Conservation (phyloP, 2,329 filamentous ascomycete species). For the Aspergillus pseudoterreus region DNA sequence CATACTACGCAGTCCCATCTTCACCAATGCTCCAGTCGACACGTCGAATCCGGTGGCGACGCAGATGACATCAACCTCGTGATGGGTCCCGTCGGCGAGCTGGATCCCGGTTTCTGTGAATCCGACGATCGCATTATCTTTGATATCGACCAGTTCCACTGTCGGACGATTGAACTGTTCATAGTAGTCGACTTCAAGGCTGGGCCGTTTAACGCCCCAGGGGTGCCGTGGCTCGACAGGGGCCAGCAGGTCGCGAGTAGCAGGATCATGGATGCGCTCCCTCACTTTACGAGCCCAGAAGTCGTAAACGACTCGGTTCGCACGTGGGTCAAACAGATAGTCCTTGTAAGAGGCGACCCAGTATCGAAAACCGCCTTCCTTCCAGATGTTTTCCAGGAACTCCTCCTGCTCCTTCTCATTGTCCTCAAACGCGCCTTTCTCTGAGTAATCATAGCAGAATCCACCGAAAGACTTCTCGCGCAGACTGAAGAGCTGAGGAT, state of each 20-base stretch:
- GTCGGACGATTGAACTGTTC: constrained; percentile 47
- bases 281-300: constrained; percentile 55
- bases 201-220: constrained; percentile 53
- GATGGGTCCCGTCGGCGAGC: constrained; percentile 33
- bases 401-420: constrained; percentile 48
- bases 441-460: constrained; percentile 55
- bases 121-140: constrained; percentile 39
- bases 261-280: constrained; percentile 48
- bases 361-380: constrained; percentile 52
- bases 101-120: constrained; percentile 41
- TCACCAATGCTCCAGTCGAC: constrained; percentile 39
- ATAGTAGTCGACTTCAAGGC: constrained; percentile 49
- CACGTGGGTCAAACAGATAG: constrained; percentile 42
- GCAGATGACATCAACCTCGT: constrained; percentile 40
- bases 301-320: constrained; percentile 53
- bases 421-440: constrained; percentile 56
- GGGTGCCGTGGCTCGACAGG: constrained; percentile 51
- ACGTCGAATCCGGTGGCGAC: constrained; percentile 46
- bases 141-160: constrained; percentile 47
- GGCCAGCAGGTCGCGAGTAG: constrained; percentile 50
- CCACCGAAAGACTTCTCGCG: constrained; percentile 56
- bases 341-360: constrained; percentile 57
- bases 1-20: constrained; percentile 37
- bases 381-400: constrained; percentile 50
- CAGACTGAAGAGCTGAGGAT: constrained; percentile 51